Percentiles rank a stretch among this genome's conserved stretches.
Conservation (phyloP, 768 basidiomycete genomes). For the Boletales sp. region DNA sequence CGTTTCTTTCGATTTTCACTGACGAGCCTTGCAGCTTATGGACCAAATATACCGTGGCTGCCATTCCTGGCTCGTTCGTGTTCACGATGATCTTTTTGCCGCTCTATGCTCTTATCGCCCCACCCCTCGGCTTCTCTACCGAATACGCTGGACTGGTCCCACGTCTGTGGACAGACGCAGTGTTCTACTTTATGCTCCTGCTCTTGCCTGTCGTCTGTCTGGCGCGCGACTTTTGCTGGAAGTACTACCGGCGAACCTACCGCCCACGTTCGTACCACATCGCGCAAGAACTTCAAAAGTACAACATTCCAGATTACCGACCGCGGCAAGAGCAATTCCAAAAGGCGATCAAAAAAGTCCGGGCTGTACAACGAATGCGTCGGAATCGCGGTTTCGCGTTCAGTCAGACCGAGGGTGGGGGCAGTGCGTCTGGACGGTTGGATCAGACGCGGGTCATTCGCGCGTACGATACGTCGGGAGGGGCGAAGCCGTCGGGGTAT, state of each 20-base stretch:
- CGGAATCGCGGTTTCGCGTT: slow-evolving; percentile 97
- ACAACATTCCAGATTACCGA: slow-evolving; percentile 94
- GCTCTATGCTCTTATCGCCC: slow-evolving; percentile 83
- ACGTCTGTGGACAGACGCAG: slow-evolving; percentile 79
- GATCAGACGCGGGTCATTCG: slow-evolving; percentile 85
- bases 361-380: slow-evolving; percentile 97
- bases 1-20: neutral
- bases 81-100: slow-evolving; percentile 98
- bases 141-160: slow-evolving; percentile 91
- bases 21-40: slow-evolving; percentile 62
- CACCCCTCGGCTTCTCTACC: slow-evolving; percentile 80
- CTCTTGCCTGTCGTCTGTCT: slow-evolving; percentile 84
- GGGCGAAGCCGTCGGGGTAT: slow-evolving; percentile 72
- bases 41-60: slow-evolving; percentile 98
- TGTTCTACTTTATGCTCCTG: slow-evolving; percentile 88
- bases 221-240: slow-evolving; percentile 89
- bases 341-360: slow-evolving; percentile 99
- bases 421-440: slow-evolving; percentile 38
- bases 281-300: slow-evolving; percentile 98
- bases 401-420: slow-evolving; percentile 89
- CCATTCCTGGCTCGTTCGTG: slow-evolving; percentile 94
- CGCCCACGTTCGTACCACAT: slow-evolving; percentile 93
- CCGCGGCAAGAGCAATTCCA: slow-evolving; percentile 99
- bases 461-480: slow-evolving; percentile 83
- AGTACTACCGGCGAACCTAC: slow-evolving; percentile 95